Evolutionary conservation across 2,329 filamentous ascomycete genomes (phyloP), one percentile per base, ranked within the genome.

Genomic region (Aspergillus sp.): DNA sequence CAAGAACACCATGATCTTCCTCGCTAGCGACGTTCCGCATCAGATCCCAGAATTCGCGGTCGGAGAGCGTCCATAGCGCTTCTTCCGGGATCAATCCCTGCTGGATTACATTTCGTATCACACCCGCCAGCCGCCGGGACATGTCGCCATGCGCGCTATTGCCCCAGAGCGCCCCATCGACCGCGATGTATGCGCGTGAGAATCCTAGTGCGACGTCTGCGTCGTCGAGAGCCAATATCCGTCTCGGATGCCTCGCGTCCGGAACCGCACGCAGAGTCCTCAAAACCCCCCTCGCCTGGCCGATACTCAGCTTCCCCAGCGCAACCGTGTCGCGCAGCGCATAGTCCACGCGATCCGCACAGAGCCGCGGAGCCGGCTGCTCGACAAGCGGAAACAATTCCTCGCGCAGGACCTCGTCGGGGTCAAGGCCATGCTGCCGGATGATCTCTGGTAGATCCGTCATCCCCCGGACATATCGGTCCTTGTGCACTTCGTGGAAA

Each of bases 401-500:
- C 61, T 79, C 77, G 6, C 78, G 61, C n/a, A 80, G 64, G 4
- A 70, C 65, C 22, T 68, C 73, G 13, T 70, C 61, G 34, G 72
- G 68, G 1, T 28, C 63, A 47, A 77, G 69, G 7, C 73, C 70
- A 60, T 80, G 70, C 22, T 60, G 67, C 13, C 67, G 60, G 9
- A 80, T 70, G 28, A 78, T 76, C 0, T 69, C 65, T 3, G 76
- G 76, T 1, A 80, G 64, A 22, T 66, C 52, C 0, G 76, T 79
- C 19, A 67, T 75, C 48, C 64, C 55, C 11, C 34, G 34, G 53
- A 79, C 61, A 60, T 74, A 79, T 8, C 76, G 72, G 53, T 63
- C 64, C 67, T 80, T 80, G 66, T 79, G 75, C 3, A 76, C 71
- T 64, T 80, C 77, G 66, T 80, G 77, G 51, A 72, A 80, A 66